These are phyloP conservation scores for Mycena floridula DNA, from an alignment of 768 basidiomycete species.

Conservation along the genomic window DNA sequence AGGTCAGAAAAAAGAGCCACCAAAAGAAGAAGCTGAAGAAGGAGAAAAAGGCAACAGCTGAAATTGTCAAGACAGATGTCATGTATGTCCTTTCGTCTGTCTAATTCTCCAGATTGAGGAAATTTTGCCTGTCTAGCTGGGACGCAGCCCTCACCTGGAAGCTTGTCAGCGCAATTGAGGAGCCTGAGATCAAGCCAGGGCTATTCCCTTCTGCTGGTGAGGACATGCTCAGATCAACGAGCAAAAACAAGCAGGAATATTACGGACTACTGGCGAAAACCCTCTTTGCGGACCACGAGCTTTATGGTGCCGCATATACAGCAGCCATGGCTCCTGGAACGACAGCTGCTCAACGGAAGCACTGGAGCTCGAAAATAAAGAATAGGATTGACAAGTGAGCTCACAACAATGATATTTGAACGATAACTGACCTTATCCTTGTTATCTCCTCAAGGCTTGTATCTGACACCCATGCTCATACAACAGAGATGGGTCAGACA, in stretches of 20 bases:
- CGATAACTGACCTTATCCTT: neutral
- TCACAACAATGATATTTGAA: neutral
- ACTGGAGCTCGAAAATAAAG: neutral
- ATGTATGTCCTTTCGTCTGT: too few species aligned
- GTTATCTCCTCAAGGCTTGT: neutral
- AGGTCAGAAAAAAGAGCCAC: too few species aligned
- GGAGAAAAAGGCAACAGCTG: too few species aligned
- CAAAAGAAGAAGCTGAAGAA: too few species aligned
- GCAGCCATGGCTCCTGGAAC: neutral
- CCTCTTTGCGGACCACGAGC: neutral
- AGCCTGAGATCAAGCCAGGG: neutral
- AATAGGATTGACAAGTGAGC: neutral
- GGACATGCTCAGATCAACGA: neutral
- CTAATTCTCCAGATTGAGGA: too few species aligned
- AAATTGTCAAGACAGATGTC: too few species aligned
- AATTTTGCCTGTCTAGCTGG: too few species aligned
- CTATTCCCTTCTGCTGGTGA: neutral
- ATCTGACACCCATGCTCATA: neutral
- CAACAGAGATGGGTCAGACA: neutral
- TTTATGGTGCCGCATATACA: neutral
- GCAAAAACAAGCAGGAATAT: neutral
- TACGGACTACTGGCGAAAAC: neutral
- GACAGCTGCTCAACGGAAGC: too few species aligned
- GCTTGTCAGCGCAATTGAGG: neutral
- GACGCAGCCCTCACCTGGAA: neutral